A percentile compares a stretch with the other conserved stretches of the same genome.
Conservation (phyloP, 1,284 basidiomycete genomes). For the Ustilago hordei region DNA sequence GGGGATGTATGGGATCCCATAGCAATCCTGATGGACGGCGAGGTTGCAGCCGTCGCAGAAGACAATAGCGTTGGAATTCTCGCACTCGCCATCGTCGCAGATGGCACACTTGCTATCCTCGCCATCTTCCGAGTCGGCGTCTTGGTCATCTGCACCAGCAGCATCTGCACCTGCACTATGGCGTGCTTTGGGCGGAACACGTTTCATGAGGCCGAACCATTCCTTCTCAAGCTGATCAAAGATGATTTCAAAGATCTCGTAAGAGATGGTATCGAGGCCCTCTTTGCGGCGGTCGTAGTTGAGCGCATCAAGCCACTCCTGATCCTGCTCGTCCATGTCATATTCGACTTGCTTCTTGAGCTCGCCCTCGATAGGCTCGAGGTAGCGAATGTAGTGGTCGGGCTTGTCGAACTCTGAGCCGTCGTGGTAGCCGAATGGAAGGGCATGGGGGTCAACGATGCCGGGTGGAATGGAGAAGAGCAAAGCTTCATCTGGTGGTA, state of each 20-base stretch:
- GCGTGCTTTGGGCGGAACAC: slow-evolving; percentile 49
- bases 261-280: slow-evolving; percentile 75
- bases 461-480: slow-evolving; percentile 44
- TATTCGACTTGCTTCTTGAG: slow-evolving; percentile 95
- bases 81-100: slow-evolving; percentile 97
- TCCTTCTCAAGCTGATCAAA: slow-evolving; percentile 99
- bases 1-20: slow-evolving; percentile 98
- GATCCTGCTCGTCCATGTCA: slow-evolving; percentile 99
- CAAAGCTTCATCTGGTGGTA: slow-evolving; percentile 54
- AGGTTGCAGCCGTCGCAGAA: slow-evolving; percentile 99
- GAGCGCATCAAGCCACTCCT: slow-evolving; percentile 90
- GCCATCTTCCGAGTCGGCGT: slow-evolving; percentile 48
- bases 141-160: slow-evolving; percentile 40
- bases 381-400: slow-evolving; percentile 88
- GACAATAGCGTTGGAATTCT: slow-evolving; percentile 98
- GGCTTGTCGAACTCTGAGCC: slow-evolving; percentile 80
- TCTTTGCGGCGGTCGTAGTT: slow-evolving; percentile 86
- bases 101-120: slow-evolving; percentile 84
- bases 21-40: slow-evolving; percentile 99
- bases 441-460: slow-evolving; percentile 54
- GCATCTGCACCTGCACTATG: slow-evolving; percentile 31
- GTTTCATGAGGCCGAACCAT: slow-evolving; percentile 84
- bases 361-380: slow-evolving; percentile 93
- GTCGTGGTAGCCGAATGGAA: slow-evolving; percentile 75
- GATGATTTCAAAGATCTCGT: slow-evolving; percentile 93